These are phyloP conservation scores for Sclerospora graminicola DNA, from an alignment of 352 stramenopile species.

Conservation along the genomic window DNA sequence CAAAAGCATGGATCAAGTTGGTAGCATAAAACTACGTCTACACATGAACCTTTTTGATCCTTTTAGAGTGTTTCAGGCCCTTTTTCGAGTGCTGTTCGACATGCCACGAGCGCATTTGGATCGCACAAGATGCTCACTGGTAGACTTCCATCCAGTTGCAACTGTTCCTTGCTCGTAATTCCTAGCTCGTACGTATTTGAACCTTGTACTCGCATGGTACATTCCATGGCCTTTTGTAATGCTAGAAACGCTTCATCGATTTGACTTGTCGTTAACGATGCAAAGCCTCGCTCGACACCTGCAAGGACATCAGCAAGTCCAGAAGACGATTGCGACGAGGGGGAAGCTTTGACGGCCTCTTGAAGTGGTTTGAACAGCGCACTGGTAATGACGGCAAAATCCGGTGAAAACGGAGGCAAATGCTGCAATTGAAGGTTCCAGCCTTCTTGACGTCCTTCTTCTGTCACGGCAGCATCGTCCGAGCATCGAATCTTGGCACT, in stretches of 20 bases:
- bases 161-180: constrained; percentile 16
- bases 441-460: constrained; percentile 26
- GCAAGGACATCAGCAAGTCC: constrained; percentile 20
- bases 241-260: constrained; percentile 32
- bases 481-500: constrained; percentile 27
- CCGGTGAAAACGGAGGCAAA: constrained; percentile 30
- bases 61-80: constrained; percentile 10
- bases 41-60: not conserved
- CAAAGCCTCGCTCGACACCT: constrained; percentile 17
- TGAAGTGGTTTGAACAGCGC: constrained; percentile 24
- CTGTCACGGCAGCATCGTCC: constrained; percentile 19
- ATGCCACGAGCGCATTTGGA: constrained; percentile 19
- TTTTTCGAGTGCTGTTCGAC: constrained; percentile 17
- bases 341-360: constrained; percentile 11
- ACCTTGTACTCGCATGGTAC: constrained; percentile 31
- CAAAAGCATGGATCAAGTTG: not conserved
- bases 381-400: constrained; percentile 33
- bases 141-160: constrained; percentile 27
- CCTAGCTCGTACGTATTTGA: constrained; percentile 34
- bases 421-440: constrained; percentile 32
- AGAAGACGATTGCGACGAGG: constrained; percentile 1
- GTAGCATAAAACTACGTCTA: not conserved
- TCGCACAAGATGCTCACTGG: constrained; percentile 30
- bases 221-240: constrained; percentile 34
- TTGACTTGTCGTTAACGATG: constrained; percentile 17